Conservation (phyloP, 371 early-diverging fungal species). For the Circinella minor region DNA sequence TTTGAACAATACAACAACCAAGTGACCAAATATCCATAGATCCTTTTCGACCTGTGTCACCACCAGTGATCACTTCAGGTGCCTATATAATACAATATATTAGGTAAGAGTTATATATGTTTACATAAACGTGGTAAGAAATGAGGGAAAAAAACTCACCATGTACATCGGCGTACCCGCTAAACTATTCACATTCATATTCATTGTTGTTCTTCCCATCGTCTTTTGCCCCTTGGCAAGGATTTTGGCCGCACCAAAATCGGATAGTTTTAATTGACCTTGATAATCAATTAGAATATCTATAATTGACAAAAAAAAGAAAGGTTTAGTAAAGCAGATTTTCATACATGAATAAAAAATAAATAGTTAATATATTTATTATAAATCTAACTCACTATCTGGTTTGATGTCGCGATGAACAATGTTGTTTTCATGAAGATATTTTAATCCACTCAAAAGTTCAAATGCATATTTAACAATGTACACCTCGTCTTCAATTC, state of each 20-base stretch:
- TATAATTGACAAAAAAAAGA: conserved; percentile 11
- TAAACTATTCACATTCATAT: conserved; percentile 68
- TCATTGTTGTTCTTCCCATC: conserved; percentile 63
- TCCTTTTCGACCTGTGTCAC: conserved; percentile 75
- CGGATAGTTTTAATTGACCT: conserved; percentile 84
- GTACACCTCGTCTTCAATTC: conserved; percentile 77
- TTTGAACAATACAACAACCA: conserved; percentile 94
- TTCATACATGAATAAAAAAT: not conserved
- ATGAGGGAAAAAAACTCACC: conserved; percentile 36
- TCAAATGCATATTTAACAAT: conserved; percentile 82
- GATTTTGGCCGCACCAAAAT: conserved; percentile 92
- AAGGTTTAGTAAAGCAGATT: not conserved
- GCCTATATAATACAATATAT: conserved; percentile 50
- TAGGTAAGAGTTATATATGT: not conserved
- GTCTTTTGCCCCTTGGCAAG: conserved; percentile 80
- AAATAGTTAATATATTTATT: not conserved
- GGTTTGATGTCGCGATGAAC: conserved; percentile 95
- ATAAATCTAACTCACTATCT: conserved; percentile 59
- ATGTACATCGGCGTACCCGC: conserved; percentile 98
- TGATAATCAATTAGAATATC: conserved; percentile 83
- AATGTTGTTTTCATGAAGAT: conserved; percentile 85
- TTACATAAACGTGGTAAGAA: too few species aligned
- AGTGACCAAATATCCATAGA: conserved; percentile 95
- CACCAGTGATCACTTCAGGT: conserved; percentile 92
- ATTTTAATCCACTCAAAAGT: conserved; percentile 87